A percentile compares a stretch with the other conserved stretches of the same genome.
phyloP scores from a whole-genome alignment of 1,284 basidiomycete genomes.

The Exsudoporus floridanus region DNA sequence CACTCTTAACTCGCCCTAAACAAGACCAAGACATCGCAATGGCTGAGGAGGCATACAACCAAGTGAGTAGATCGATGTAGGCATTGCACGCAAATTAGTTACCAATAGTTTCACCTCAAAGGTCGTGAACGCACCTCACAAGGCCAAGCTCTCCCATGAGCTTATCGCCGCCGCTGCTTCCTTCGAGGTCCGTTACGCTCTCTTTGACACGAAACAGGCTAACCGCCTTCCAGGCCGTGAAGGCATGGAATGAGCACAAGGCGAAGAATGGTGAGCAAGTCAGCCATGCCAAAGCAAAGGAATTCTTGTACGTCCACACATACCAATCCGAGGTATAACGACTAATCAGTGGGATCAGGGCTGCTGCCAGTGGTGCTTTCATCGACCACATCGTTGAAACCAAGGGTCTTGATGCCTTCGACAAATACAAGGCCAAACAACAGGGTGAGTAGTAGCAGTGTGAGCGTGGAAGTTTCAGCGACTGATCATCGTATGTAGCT shows the following conservation, averaged over 20 bases:
- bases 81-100: background rate
- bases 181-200: slow-evolving; percentile 18
- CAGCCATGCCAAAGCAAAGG: slow-evolving; percentile 22
- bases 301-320: slow-evolving; percentile 22
- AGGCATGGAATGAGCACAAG: slow-evolving; percentile 26
- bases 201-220: background rate
- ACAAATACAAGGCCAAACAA: slow-evolving; percentile 39
- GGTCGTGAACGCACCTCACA: slow-evolving; percentile 38
- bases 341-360: slow-evolving; percentile 16
- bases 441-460: slow-evolving; percentile 11
- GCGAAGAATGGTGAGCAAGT: slow-evolving; percentile 15
- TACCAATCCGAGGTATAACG: too few species aligned
- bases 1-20: background rate
- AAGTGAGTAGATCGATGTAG: slow-evolving; percentile 9
- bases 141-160: slow-evolving; percentile 32
- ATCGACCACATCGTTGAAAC: slow-evolving; percentile 49
- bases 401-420: slow-evolving; percentile 48
- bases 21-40: slow-evolving; percentile 9
- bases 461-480: accelerated
- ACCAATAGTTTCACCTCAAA: slow-evolving; percentile 17
- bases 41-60: slow-evolving; percentile 15
- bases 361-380: slow-evolving; percentile 42
- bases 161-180: slow-evolving; percentile 32
- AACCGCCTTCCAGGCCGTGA: slow-evolving; percentile 26
- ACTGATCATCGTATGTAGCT: slow-evolving; percentile 13